These are phyloP conservation scores for Ogataea angusta DNA, from an alignment of 805 yeast genomes.

Conservation along the genomic window DNA sequence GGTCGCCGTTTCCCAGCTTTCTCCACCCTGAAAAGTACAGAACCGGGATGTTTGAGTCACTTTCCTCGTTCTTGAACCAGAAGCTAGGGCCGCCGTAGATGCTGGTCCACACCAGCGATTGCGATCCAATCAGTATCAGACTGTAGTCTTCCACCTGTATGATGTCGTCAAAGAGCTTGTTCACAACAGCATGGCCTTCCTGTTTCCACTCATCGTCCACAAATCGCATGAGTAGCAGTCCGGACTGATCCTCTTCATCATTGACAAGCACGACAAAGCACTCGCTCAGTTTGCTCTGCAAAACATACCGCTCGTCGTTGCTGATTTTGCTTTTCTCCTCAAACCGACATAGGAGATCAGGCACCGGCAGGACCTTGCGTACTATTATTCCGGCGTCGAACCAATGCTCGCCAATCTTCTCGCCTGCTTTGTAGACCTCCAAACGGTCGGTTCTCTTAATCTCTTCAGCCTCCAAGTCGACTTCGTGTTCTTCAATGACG, in stretches of 20 bases:
- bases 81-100: neutral
- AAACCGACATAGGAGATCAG: slow-evolving; percentile 2
- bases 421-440: slow-evolving; percentile 1
- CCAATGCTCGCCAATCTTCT: slow-evolving; percentile 8
- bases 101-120: slow-evolving; percentile 4
- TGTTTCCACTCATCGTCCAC: slow-evolving; percentile 4
- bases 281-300: slow-evolving; percentile 1
- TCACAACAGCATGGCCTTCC: slow-evolving; percentile 5
- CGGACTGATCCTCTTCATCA: slow-evolving; percentile 10
- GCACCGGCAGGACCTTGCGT: slow-evolving; percentile 7
- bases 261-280: slow-evolving; percentile 16
- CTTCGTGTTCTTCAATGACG: slow-evolving; percentile 4
- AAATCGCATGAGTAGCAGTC: slow-evolving; percentile 4
- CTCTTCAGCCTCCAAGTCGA: slow-evolving; percentile 4
- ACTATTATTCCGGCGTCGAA: slow-evolving; percentile 17
- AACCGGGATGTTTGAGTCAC: neutral
- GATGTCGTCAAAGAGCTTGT: slow-evolving; percentile 1
- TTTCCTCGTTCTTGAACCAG: neutral
- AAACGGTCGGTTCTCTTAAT: slow-evolving; percentile 4
- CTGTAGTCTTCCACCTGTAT: slow-evolving; percentile 6
- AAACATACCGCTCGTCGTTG: slow-evolving; percentile 3
- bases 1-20: neutral
- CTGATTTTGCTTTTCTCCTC: slow-evolving; percentile 8
- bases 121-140: slow-evolving; percentile 16
- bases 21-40: slow-evolving; percentile 6